phyloP scores from a whole-genome alignment of 495 filamentous ascomycete genomes.

The Haplographium delicatum region DNA sequence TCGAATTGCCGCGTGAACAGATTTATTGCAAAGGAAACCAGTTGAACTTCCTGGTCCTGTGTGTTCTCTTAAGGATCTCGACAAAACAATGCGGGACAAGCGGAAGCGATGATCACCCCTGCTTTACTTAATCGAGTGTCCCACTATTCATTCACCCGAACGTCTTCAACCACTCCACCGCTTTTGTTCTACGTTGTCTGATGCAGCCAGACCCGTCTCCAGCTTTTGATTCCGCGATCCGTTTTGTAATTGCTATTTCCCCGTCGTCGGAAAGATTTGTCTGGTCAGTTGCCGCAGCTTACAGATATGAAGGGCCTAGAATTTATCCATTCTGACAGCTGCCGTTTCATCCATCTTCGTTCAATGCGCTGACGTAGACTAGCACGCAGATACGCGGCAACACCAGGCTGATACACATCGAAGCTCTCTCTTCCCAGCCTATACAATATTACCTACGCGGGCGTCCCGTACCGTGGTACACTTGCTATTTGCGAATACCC shows the following conservation, averaged over 20 bases:
- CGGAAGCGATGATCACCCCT: conserved; percentile 12
- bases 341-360: conserved; percentile 19
- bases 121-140: conserved; percentile 1
- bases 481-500: conserved; percentile 6
- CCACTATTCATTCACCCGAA: conserved; percentile 6
- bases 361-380: conserved; percentile 29
- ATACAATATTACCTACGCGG: conserved; percentile 17
- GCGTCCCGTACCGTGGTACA: conserved; percentile 2
- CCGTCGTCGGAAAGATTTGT: conserved; percentile 6
- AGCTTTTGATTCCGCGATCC: not conserved
- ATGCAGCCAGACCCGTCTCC: not conserved
- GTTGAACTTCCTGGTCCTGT: too few species aligned
- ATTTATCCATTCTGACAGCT: conserved; percentile 19
- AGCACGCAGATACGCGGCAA: conserved; percentile 23
- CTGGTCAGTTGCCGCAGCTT: conserved; percentile 14
- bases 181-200: conserved; percentile 2
- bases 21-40: too few species aligned
- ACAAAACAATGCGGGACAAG: not conserved
- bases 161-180: conserved; percentile 17
- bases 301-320: not conserved
- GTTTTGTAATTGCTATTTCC: not conserved
- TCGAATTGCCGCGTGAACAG: too few species aligned
- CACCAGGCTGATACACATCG: conserved; percentile 17
- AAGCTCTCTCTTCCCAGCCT: conserved; percentile 7
- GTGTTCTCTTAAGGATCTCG: not conserved